Conservation (phyloP, 2,329 filamentous ascomycete species). For the Mycogone perniciosa region DNA sequence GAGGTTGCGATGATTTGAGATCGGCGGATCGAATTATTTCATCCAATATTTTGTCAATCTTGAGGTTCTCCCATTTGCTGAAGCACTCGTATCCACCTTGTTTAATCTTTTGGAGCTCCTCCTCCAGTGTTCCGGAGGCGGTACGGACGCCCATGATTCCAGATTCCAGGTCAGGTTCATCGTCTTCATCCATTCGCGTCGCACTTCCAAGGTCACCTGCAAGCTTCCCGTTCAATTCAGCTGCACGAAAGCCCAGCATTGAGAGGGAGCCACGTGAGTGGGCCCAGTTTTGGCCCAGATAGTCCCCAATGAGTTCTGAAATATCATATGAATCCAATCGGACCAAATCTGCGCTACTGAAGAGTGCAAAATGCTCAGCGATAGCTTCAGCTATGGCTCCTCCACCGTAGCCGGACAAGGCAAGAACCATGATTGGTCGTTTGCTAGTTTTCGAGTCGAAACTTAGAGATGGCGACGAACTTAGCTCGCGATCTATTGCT, state of each 20-base stretch:
- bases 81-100: conserved; percentile 32
- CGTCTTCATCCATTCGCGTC: conserved; percentile 25
- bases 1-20: conserved; percentile 23
- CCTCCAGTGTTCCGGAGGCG: conserved; percentile 29
- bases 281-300: conserved; percentile 57
- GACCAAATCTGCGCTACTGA: conserved; percentile 60
- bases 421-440: conserved; percentile 33
- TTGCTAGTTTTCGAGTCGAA: conserved; percentile 29
- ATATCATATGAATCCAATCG: conserved; percentile 63
- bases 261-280: conserved; percentile 43
- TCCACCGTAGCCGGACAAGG: conserved; percentile 33
- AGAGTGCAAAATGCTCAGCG: conserved; percentile 56
- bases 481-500: conserved; percentile 25
- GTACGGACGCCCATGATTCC: conserved; percentile 25
- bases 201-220: conserved; percentile 40
- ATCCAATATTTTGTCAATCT: conserved; percentile 52
- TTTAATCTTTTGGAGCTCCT: conserved; percentile 39
- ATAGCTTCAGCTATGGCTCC: conserved; percentile 38
- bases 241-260: conserved; percentile 50
- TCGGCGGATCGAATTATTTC: conserved; percentile 47
- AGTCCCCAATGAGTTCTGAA: conserved; percentile 61
- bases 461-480: conserved; percentile 19
- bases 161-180: conserved; percentile 29
- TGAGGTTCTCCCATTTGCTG: conserved; percentile 54
- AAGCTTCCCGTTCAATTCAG: conserved; percentile 48